A percentile compares a stretch with the other conserved stretches of the same genome.
These are phyloP conservation scores for Microstroma glucosiphilum DNA, from an alignment of 1,284 basidiomycete genomes.

Conservation along the genomic window DNA sequence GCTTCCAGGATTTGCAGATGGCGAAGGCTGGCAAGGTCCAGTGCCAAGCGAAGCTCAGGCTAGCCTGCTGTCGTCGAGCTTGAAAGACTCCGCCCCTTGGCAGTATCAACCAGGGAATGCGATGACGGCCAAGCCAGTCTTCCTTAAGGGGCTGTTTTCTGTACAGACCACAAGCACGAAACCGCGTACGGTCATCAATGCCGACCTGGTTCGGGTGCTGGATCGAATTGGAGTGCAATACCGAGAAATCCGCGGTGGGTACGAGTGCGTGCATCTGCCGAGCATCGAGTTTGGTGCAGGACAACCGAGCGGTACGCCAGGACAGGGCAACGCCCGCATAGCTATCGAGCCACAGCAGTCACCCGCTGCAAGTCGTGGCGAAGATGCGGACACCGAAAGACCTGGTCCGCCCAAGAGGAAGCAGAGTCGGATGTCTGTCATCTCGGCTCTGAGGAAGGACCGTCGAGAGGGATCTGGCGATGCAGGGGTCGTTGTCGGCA, in stretches of 20 bases:
- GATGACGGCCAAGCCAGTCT: constrained; percentile 37
- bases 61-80: not conserved
- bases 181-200: constrained; percentile 69
- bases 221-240: constrained; percentile 92
- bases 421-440: constrained; percentile 35
- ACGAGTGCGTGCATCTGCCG: constrained; percentile 90
- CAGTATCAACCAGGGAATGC: not conserved
- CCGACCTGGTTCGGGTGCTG: constrained; percentile 77
- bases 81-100: not conserved
- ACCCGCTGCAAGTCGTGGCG: constrained; percentile 15
- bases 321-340: constrained; percentile 35
- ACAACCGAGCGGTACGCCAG: constrained; percentile 54
- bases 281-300: constrained; percentile 64
- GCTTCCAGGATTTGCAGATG: not conserved
- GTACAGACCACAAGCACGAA: constrained; percentile 94
- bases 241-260: constrained; percentile 80
- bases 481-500: not conserved
- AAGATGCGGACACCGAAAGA: constrained; percentile 1
- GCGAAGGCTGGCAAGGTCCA: constrained; percentile 10
- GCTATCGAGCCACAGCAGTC: constrained; percentile 9
- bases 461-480: constrained; percentile 16
- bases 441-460: constrained; percentile 24
- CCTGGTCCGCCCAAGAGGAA: constrained; percentile 23
- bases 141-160: constrained; percentile 53
- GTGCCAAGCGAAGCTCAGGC: not conserved